phyloP scores from a whole-genome alignment of 2,329 filamentous ascomycete species.

The Sclerotinia borealis region DNA sequence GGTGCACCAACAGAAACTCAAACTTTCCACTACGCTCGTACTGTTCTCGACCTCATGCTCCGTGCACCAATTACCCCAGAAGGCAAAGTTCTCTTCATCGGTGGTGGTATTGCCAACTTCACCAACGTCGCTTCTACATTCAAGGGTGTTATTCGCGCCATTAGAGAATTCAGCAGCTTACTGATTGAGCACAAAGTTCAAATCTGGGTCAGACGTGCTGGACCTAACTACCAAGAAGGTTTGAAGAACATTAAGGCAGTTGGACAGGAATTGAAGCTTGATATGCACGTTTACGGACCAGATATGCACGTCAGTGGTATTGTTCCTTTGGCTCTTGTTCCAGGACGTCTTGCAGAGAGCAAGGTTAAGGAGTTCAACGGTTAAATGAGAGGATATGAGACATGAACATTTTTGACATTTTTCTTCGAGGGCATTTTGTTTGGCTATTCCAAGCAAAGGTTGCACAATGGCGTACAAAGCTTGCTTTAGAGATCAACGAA shows the following conservation, averaged over 20 bases:
- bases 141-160: conserved; percentile 97
- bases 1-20: conserved; percentile 98
- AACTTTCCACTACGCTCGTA: conserved; percentile 98
- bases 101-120: conserved; percentile 99
- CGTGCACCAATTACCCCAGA: conserved; percentile 77
- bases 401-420: conserved; percentile 20
- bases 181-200: conserved; percentile 95
- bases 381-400: conserved; percentile 19
- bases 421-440: conserved; percentile 21
- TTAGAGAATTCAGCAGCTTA: conserved; percentile 79
- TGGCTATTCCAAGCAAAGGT: conserved; percentile 13
- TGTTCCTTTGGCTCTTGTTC: conserved; percentile 79
- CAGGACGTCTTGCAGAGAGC: conserved; percentile 57
- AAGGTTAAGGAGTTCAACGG: conserved; percentile 51
- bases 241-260: conserved; percentile 99
- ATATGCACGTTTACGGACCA: conserved; percentile 85
- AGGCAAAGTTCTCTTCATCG: conserved; percentile 98
- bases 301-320: conserved; percentile 92
- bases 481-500: conserved; percentile 26
- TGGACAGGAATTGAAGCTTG: conserved; percentile 84
- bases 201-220: conserved; percentile 88
- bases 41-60: conserved; percentile 95
- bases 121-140: conserved; percentile 99
- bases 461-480: conserved; percentile 25
- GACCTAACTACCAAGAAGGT: conserved; percentile 99